Conservation (phyloP, 1,139 yeast species). For the Yamadazyma oceani region DNA sequence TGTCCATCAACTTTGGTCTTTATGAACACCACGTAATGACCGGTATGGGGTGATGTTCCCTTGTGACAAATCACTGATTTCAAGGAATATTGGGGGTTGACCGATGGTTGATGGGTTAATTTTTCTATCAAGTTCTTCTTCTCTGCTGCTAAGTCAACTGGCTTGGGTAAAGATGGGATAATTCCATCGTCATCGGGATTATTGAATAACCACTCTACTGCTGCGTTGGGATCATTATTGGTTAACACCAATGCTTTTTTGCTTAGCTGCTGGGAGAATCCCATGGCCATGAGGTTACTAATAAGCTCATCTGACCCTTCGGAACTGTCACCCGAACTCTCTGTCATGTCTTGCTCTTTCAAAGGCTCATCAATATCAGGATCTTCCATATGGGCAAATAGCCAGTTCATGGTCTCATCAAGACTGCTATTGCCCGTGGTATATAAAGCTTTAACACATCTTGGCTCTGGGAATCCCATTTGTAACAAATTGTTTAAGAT, state of each 20-base stretch:
- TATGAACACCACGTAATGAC: conserved; percentile 90
- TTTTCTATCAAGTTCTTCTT: conserved; percentile 17
- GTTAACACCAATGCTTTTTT: conserved; percentile 65
- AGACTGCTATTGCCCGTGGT: conserved; percentile 66
- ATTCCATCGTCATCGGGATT: conserved; percentile 64
- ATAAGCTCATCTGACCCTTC: conserved; percentile 43
- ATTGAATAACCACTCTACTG: conserved; percentile 87
- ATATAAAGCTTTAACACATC: conserved; percentile 67
- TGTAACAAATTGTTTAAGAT: conserved; percentile 56
- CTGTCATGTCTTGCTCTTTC: conserved; percentile 10
- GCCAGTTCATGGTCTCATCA: conserved; percentile 89
- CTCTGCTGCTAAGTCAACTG: conserved; percentile 24
- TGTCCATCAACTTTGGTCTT: conserved; percentile 40
- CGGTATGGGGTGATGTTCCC: conserved; percentile 92
- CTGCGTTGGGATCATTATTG: conserved; percentile 62
- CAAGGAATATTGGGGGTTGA: conserved; percentile 44
- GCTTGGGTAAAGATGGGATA: conserved; percentile 19
- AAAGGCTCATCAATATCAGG: conserved; percentile 66
- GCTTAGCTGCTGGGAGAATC: conserved; percentile 64
- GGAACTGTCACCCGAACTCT: conserved; percentile 7
- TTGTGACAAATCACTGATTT: conserved; percentile 87
- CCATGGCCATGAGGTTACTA: conserved; percentile 67
- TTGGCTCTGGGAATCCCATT: conserved; percentile 85
- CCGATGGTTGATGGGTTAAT: conserved; percentile 3
- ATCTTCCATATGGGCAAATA: conserved; percentile 87